A percentile compares a stretch with the other conserved stretches of the same genome.
Evolutionary conservation across 129 eudicot species (phyloP).

Genomic region (Daucus carota): DNA sequence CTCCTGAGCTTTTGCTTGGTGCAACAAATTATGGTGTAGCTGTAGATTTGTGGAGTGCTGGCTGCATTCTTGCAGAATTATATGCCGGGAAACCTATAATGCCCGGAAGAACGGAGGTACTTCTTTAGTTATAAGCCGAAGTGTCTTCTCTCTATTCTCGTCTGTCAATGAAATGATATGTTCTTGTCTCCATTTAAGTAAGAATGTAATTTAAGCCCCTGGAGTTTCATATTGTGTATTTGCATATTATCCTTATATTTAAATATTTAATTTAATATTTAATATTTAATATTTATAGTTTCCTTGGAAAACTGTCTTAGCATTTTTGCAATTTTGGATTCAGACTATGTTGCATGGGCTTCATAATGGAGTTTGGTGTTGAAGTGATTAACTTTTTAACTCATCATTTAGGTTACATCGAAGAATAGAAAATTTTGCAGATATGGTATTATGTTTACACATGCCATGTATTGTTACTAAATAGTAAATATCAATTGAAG

Average conservation of each 20-base stretch:
- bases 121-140: background rate
- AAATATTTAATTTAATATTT: too few relatives aligned
- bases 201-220: background rate
- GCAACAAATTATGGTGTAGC: conserved; percentile 64
- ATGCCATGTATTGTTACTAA: background rate
- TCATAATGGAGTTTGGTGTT: background rate
- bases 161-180: background rate
- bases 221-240: too few relatives aligned
- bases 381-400: background rate
- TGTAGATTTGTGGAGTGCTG: conserved; percentile 78
- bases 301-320: background rate
- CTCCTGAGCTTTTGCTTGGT: conserved; percentile 70
- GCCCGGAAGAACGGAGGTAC: conserved; percentile 88
- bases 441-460: too few relatives aligned
- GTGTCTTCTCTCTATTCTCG: background rate
- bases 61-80: conserved; percentile 68
- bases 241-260: too few relatives aligned
- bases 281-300: background rate
- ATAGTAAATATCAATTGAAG: too few relatives aligned
- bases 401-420: background rate
- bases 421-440: background rate
- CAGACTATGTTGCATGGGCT: background rate
- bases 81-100: conserved; percentile 63
- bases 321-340: background rate
- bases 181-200: background rate